A percentile compares a stretch with the other conserved stretches of the same genome.
These are phyloP conservation scores for Starmerella powellii DNA, from an alignment of 805 yeast species.

Conservation along the genomic window DNA sequence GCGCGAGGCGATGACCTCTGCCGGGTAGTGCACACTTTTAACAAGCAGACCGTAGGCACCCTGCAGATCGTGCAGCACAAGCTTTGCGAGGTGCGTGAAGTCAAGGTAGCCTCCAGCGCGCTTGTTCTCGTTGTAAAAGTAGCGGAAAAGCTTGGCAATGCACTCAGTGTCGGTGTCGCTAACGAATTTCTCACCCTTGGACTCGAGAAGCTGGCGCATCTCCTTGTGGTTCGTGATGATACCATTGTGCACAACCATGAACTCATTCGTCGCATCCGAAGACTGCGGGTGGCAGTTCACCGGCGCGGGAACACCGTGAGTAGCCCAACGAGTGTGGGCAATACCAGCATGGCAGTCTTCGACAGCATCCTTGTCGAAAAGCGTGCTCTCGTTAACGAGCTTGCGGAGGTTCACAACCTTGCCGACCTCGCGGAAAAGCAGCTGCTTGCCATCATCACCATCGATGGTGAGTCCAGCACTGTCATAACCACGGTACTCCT, in stretches of 20 bases:
- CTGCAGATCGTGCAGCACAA: slow-evolving; percentile 82
- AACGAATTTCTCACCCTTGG: slow-evolving; percentile 74
- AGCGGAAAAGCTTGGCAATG: slow-evolving; percentile 89
- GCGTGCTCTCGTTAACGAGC: slow-evolving; percentile 37
- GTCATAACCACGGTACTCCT: slow-evolving; percentile 97
- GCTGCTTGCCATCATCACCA: slow-evolving; percentile 67
- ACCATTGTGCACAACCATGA: slow-evolving; percentile 93
- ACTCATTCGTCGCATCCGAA: slow-evolving; percentile 72
- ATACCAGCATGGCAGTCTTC: slow-evolving; percentile 87
- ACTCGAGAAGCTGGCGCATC: slow-evolving; percentile 63
- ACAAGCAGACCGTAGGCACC: slow-evolving; percentile 96
- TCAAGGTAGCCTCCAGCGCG: slow-evolving; percentile 47
- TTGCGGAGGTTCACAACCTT: slow-evolving; percentile 75
- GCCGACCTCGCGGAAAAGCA: slow-evolving; percentile 75
- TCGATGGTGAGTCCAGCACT: slow-evolving; percentile 94
- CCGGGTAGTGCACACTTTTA: slow-evolving; percentile 83
- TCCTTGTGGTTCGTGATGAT: slow-evolving; percentile 93
- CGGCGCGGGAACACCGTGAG: slow-evolving; percentile 87
- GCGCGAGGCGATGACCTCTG: slow-evolving; percentile 92
- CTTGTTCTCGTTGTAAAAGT: slow-evolving; percentile 76
- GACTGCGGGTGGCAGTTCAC: slow-evolving; percentile 92
- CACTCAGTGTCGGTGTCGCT: slow-evolving; percentile 97
- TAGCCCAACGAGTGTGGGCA: slow-evolving; percentile 99
- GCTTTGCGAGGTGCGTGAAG: slow-evolving; percentile 83
- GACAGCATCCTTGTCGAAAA: slow-evolving; percentile 39